Evolutionary conservation across 768 basidiomycete species (phyloP), one percentile per base, ranked within the genome.

Genomic region (Leccinum sublutescens): DNA sequence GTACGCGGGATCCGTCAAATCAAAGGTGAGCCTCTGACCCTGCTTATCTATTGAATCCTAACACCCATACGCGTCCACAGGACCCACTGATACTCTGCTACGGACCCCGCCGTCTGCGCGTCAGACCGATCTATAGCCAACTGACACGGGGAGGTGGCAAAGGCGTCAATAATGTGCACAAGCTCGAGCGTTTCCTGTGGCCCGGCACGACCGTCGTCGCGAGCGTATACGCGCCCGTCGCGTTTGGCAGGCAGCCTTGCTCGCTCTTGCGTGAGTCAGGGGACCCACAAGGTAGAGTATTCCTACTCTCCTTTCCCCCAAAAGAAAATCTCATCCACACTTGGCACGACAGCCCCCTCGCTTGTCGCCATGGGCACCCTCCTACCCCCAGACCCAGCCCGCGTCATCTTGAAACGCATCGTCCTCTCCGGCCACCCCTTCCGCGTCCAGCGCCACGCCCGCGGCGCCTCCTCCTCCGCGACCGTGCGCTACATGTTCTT

Each of bases 401-500:
- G 96, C 23, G 82, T 98, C 70, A 82, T 95, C 60, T 87, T 93
- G 49, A 99, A 99, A 74, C 87, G 96, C n/a, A 84, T 96, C 73
- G 82, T 98, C 62, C 80, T 99, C 48, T 95, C 96, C 2, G 96
- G 96, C 0, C 95, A 97, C 75, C 96, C 96, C 1, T 91, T 94
- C 85, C 95, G 95, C 69, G 87, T 98, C 2, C 95, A 98, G 81
- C 93, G 94, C 71, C 95, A 93, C 79, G 93, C 93, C 9, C 43
- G 43, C 19, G 43, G n/a, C 5, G 43, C 43, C n/a, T 19, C 43
- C 19, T 45, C 43, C 43, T 45, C 43, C 5, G 96, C 95, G 2
- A 98, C 96, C 6, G 87, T 99, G 66, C 88, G 96, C 56, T 98
- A 98, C 79, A 92, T 99, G 93, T 98, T 98, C 79, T 98, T 99